Percentiles rank a stretch among this genome's conserved stretches.
These are phyloP conservation scores for Saccharomycopsis fermentans DNA, from an alignment of 805 yeast species.

Conservation along the genomic window DNA sequence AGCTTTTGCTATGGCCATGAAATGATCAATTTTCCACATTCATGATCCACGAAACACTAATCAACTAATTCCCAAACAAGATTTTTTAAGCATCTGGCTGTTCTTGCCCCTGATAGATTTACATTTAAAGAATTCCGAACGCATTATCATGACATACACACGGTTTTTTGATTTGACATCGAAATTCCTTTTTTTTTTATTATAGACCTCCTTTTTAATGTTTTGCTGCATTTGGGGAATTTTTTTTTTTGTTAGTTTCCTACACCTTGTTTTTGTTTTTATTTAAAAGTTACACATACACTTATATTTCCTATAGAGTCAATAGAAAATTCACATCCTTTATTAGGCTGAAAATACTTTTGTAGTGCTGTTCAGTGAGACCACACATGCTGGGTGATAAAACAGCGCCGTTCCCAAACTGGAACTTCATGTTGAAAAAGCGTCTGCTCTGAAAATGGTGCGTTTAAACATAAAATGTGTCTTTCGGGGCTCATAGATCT, in stretches of 20 bases:
- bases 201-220: background rate
- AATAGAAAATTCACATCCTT: background rate
- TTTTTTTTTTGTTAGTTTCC: background rate
- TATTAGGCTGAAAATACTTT: background rate
- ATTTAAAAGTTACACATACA: background rate
- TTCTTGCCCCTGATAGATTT: background rate
- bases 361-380: too few species aligned
- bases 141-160: too few species aligned
- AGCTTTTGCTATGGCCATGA: constrained; percentile 32
- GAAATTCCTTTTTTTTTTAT: background rate
- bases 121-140: background rate
- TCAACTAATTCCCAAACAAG: too few species aligned
- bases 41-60: too few species aligned
- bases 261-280: background rate
- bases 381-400: too few species aligned
- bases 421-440: too few species aligned
- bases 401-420: background rate
- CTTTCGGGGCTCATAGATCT: too few species aligned
- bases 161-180: background rate
- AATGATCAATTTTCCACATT: too few species aligned
- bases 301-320: background rate
- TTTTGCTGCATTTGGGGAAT: too few species aligned
- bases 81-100: background rate
- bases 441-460: too few species aligned
- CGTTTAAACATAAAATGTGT: too few species aligned